A percentile compares a stretch with the other conserved stretches of the same genome.
Conservation (phyloP, 202 grass and related monocot genomes). For the Eragrostis tef region DNA sequence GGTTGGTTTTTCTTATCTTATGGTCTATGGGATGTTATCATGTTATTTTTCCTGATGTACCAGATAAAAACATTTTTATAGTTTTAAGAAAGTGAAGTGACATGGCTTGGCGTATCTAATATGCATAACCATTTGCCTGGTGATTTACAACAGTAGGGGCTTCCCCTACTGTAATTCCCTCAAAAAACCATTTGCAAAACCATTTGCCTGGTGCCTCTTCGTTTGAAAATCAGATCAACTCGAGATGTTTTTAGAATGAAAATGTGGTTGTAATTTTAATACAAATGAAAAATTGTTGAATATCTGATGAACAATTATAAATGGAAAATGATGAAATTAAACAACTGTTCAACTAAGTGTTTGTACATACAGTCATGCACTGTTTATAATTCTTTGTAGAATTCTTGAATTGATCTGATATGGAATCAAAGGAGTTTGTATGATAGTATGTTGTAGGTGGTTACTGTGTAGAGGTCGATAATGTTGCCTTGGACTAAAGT, state of each 20-base stretch:
- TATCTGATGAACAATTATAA: background rate
- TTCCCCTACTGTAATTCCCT: no score
- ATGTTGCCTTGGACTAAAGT: background rate
- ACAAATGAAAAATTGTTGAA: background rate
- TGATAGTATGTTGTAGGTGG: background rate
- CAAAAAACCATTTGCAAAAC: no score
- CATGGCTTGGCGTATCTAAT: slow-evolving; percentile 32
- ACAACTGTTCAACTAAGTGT: background rate
- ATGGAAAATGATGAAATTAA: slow-evolving; percentile 10
- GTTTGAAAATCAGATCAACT: slow-evolving; percentile 12
- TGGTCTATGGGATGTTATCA: background rate
- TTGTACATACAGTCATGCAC: background rate
- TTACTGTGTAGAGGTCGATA: slow-evolving; percentile 22
- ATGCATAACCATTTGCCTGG: background rate
- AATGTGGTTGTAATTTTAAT: background rate
- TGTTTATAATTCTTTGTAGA: background rate
- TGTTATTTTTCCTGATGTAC: slow-evolving; percentile 5
- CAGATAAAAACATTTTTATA: background rate
- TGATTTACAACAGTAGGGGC: no score
- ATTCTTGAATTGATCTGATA: slow-evolving; percentile 11
- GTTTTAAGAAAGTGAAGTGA: slow-evolving; percentile 5
- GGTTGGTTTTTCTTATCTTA: slow-evolving; percentile 59
- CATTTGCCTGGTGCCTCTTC: background rate
- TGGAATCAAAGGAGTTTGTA: background rate
- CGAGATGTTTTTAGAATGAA: background rate